These are phyloP conservation scores for Salix brachista DNA, from an alignment of 345 rosid genomes.

Conservation along the genomic window DNA sequence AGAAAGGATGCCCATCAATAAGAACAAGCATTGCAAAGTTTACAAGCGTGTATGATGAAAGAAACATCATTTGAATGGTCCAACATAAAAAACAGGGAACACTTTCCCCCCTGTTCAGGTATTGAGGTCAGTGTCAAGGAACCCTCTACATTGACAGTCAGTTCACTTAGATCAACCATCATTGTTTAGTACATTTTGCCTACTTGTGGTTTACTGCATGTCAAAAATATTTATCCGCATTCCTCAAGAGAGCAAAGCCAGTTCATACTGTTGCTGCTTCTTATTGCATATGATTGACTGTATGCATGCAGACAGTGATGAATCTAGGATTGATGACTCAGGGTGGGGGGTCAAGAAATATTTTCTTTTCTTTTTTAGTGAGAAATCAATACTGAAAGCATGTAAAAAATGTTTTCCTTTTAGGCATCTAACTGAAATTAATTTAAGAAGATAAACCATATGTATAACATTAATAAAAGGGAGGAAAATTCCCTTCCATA, in stretches of 20 bases:
- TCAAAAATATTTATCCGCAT: background rate
- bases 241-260: background rate
- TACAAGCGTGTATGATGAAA: background rate
- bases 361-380: too few relatives aligned
- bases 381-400: background rate
- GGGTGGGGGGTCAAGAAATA: too few relatives aligned
- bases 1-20: background rate
- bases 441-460: background rate
- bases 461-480: background rate
- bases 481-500: background rate
- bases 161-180: background rate
- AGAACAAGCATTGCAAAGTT: background rate
- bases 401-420: background rate
- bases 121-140: background rate
- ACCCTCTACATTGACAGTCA: too few relatives aligned
- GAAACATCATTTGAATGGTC: background rate
- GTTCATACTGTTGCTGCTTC: background rate
- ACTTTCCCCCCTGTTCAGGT: background rate
- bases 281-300: background rate
- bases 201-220: too few relatives aligned
- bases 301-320: background rate
- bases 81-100: background rate
- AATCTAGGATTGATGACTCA: background rate
- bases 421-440: background rate
- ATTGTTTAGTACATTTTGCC: background rate